These are phyloP conservation scores for Acmispon strigosus DNA, from an alignment of 306 rosid species.

Conservation along the genomic window DNA sequence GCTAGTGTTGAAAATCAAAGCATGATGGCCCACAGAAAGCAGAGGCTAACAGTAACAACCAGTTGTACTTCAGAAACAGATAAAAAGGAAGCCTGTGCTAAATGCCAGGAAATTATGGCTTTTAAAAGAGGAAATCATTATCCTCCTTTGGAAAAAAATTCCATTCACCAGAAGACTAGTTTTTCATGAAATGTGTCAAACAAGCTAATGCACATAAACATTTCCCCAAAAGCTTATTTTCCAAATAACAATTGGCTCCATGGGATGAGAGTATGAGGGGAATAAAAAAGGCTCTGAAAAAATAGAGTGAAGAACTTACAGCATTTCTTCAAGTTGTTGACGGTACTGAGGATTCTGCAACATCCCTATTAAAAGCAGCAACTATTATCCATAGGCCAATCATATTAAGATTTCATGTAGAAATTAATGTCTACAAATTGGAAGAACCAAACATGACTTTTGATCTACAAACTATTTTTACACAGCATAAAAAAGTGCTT, in stretches of 20 bases:
- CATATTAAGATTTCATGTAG: background rate
- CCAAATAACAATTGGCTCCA: background rate
- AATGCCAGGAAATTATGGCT: background rate
- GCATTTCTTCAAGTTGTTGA: constrained; percentile 93
- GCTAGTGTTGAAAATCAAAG: background rate
- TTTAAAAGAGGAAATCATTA: background rate
- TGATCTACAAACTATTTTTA: background rate
- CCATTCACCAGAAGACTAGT: background rate
- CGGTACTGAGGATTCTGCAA: constrained; percentile 92
- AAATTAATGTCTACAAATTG: constrained; percentile 1
- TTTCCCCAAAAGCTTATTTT: constrained; percentile 2
- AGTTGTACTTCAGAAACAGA: background rate
- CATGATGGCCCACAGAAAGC: background rate
- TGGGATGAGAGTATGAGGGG: background rate
- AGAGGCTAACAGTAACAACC: background rate
- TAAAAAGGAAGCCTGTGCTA: background rate
- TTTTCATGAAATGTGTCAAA: background rate
- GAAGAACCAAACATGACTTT: constrained; percentile 8
- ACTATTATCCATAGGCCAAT: constrained; percentile 8
- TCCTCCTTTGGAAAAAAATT: background rate
- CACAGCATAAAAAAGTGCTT: background rate
- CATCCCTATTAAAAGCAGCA: constrained; percentile 66
- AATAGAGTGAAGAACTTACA: constrained; percentile 48
- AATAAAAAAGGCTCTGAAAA: background rate
- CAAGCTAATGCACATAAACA: background rate